Evolutionary conservation across 2,329 filamentous ascomycete species (phyloP).

Genomic region (Hymenoscyphus albidus): DNA sequence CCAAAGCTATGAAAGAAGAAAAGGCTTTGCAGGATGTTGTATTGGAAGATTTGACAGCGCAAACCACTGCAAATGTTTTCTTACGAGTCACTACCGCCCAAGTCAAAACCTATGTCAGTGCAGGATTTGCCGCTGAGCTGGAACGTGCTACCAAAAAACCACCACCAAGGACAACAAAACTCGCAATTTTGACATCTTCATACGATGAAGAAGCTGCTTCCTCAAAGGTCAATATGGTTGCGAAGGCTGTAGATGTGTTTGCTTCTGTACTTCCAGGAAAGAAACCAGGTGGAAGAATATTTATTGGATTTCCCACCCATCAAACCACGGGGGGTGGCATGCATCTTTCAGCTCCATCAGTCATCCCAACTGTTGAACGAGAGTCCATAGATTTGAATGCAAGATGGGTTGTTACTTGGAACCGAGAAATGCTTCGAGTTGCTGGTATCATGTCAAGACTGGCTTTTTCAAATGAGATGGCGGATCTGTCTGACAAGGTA

Average conservation of each 20-base stretch:
- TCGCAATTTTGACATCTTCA: slow-evolving; percentile 86
- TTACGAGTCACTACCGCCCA: slow-evolving; percentile 81
- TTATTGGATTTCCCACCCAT: slow-evolving; percentile 96
- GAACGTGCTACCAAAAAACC: slow-evolving; percentile 97
- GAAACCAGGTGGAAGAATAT: slow-evolving; percentile 77
- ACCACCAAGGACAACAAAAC: slow-evolving; percentile 79
- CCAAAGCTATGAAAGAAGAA: slow-evolving; percentile 60
- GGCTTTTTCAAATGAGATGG: slow-evolving; percentile 85
- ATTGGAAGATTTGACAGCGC: slow-evolving; percentile 66
- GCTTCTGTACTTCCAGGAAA: slow-evolving; percentile 85
- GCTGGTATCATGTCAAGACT: slow-evolving; percentile 87
- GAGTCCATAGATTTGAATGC: slow-evolving; percentile 97
- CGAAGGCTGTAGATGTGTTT: slow-evolving; percentile 73
- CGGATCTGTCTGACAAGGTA: slow-evolving; percentile 62
- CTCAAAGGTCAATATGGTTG: slow-evolving; percentile 42
- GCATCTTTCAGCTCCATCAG: slow-evolving; percentile 90
- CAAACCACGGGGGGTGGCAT: slow-evolving; percentile 93
- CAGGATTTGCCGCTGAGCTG: slow-evolving; percentile 75
- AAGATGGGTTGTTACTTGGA: slow-evolving; percentile 92
- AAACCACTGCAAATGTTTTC: slow-evolving; percentile 77
- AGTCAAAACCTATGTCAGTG: slow-evolving; percentile 70
- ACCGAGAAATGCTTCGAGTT: slow-evolving; percentile 84
- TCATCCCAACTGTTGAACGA: slow-evolving; percentile 95
- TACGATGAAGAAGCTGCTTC: slow-evolving; percentile 74
- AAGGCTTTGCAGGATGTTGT: slow-evolving; percentile 58